Evolutionary conservation across 352 stramenopile species (phyloP).

Genomic region (Thalassiosira hispida): DNA sequence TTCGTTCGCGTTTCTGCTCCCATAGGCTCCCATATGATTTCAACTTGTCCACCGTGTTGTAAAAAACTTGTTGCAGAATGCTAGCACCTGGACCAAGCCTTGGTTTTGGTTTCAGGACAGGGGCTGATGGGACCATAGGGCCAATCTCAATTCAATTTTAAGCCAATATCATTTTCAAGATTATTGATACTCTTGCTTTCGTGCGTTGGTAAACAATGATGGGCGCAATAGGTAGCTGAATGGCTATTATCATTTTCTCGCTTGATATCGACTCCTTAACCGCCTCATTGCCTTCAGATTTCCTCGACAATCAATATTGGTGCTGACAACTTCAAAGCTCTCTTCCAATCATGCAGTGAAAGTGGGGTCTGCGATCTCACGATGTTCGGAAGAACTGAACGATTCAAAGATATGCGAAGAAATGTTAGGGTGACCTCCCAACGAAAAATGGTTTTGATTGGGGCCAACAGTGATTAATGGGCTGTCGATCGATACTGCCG

Average conservation of each 20-base stretch:
- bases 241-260: constrained; percentile 12
- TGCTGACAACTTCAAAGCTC: constrained; percentile 79
- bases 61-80: too few relatives aligned
- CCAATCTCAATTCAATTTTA: too few relatives aligned
- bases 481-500: constrained; percentile 87
- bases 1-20: too few relatives aligned
- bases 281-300: constrained; percentile 85
- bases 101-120: too few relatives aligned
- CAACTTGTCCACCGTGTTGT: too few relatives aligned
- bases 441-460: constrained; percentile 86
- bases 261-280: constrained; percentile 31
- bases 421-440: constrained; percentile 82
- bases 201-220: too few relatives aligned
- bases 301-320: constrained; percentile 89
- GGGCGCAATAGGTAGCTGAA: background rate
- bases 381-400: constrained; percentile 13
- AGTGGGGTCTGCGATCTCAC: constrained; percentile 60
- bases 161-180: too few relatives aligned
- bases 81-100: too few relatives aligned
- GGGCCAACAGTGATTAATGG: constrained; percentile 85
- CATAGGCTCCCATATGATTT: too few relatives aligned
- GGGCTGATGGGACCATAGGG: too few relatives aligned
- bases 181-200: too few relatives aligned
- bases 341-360: constrained; percentile 82
- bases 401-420: constrained; percentile 31